Evolutionary conservation across 768 basidiomycete species (phyloP), one percentile per base, ranked within the genome.

Genomic region (Mycena maculata): DNA sequence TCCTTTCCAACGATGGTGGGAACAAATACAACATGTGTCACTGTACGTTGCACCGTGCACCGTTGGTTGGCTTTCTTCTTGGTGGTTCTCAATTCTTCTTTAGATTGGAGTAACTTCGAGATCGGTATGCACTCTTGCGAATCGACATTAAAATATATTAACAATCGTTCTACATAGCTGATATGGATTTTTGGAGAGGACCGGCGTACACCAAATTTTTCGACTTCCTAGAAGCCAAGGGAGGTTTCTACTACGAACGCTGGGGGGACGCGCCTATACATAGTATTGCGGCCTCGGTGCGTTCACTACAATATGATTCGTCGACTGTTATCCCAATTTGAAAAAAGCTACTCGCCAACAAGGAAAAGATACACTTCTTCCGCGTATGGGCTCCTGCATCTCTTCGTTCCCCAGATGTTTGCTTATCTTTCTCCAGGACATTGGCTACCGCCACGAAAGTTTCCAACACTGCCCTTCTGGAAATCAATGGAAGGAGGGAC

Each of bases 181-280:
- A 91, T 73, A 88, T 98, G 83, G 89, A 94, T 70, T 93, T 97
- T 75, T 97, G 94, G 93, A 83, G 95, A 62, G 83, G 86, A 1
- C 89, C 94, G 70, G 91, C 93, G 0, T 98, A 98, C 78, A 85
- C 87, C 71, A 85, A 88, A 52, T 96, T 91, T 81, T 97, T 97
- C 72, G 87, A 93, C 30, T 86, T 87, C 75, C 85, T 97, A 36
- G 96, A 97, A 70, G 78, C 84, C 2, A 87, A 88, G 50, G 95
- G 95, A 41, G 95, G 95, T 6, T 95, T 96, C 79, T 96, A 96
- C 80, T 96, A 95, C 73, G 94, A 94, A 87, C 89, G 94, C 28
- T 95, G 94, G 95, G 96, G 96, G 54, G 96, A 98, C 80, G 97
- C 96, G 11, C 89, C 89, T 12, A 88, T 95, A 10, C 94, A 95